These are phyloP conservation scores for Mimosa bimucronata DNA, from an alignment of 306 rosid genomes.

Conservation along the genomic window DNA sequence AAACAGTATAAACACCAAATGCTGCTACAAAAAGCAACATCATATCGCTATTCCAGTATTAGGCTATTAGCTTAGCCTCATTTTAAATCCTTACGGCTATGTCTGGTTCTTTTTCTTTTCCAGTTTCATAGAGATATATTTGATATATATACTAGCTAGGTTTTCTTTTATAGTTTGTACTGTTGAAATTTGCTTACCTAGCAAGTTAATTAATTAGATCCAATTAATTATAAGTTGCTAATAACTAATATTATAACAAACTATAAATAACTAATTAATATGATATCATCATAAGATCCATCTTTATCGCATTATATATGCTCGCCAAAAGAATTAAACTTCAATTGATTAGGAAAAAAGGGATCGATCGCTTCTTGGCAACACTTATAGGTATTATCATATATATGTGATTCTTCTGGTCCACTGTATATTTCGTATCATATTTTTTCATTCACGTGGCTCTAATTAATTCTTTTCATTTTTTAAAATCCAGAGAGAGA, in stretches of 20 bases:
- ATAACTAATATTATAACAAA: background rate
- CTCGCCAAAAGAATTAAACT: background rate
- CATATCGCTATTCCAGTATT: conserved; percentile 37
- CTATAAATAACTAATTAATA: background rate
- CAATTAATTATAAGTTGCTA: background rate
- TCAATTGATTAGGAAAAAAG: background rate
- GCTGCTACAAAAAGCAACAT: conserved; percentile 29
- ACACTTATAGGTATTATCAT: background rate
- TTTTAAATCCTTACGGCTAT: conserved; percentile 7
- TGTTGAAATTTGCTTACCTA: background rate
- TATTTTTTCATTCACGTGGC: conserved; percentile 43
- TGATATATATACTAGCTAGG: background rate
- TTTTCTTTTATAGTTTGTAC: background rate
- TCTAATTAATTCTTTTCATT: conserved; percentile 32
- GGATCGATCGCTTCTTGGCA: background rate
- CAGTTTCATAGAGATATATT: background rate
- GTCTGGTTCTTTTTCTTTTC: conserved; percentile 2
- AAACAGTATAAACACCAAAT: conserved; percentile 35
- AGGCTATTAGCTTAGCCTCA: background rate
- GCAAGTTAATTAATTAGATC: background rate
- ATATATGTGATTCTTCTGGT: conserved; percentile 27
- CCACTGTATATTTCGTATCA: conserved; percentile 21
- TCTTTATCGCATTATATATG: background rate
- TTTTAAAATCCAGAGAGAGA: background rate
- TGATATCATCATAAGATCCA: background rate